phyloP scores from a whole-genome alignment of 192 early-diverging fungal genomes.

The Dimargaris cristalligena region DNA sequence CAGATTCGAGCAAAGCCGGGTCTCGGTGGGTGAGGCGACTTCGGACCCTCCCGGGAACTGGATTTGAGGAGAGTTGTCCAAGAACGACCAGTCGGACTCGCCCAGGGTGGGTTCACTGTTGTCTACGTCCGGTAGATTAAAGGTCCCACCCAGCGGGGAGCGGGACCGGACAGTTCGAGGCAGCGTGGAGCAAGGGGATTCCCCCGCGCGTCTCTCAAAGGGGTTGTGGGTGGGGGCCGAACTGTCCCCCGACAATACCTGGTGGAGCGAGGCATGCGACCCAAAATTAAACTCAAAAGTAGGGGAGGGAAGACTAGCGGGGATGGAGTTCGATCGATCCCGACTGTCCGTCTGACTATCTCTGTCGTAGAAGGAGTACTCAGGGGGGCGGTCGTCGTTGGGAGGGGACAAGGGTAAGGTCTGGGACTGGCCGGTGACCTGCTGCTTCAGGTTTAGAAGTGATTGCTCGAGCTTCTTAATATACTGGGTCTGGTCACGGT shows the following conservation, averaged over 20 bases:
- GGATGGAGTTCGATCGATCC: neutral
- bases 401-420: neutral
- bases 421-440: neutral
- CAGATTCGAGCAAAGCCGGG: too few species aligned
- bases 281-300: slow-evolving; percentile 4
- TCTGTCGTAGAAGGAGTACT: neutral
- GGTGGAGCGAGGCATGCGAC: neutral
- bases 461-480: slow-evolving; percentile 3
- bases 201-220: neutral
- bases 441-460: slow-evolving; percentile 1
- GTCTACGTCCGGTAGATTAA: too few species aligned
- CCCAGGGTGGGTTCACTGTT: too few species aligned
- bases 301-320: neutral
- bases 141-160: too few species aligned
- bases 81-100: slow-evolving; percentile 9
- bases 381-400: neutral
- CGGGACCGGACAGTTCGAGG: too few species aligned
- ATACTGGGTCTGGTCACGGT: slow-evolving; percentile 10
- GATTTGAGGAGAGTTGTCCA: slow-evolving; percentile 7
- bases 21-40: neutral
- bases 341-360: neutral
- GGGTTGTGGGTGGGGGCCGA: neutral
- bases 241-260: neutral
- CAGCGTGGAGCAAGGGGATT: too few species aligned
- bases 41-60: neutral